Base-by-base conservation (phyloP, 352 stramenopile genomes). In the Phytophthora chlamydospora region DNA sequence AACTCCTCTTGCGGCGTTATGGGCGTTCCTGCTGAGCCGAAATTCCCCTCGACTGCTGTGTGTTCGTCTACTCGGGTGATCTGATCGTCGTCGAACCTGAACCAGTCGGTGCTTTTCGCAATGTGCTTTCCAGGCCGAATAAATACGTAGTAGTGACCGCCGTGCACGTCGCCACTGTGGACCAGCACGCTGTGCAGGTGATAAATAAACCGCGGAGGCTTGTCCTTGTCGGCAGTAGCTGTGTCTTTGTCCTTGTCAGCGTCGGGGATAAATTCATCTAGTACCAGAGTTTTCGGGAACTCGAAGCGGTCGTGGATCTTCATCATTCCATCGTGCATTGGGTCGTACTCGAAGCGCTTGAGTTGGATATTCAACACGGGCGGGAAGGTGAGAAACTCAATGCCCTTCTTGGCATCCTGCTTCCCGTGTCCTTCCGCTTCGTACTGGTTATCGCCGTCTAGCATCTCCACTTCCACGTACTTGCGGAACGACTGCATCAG, bases 371-470 rank as follows among this genome's bases (percentile, higher is more conserved):
- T 98, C 1, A 98, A 67, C 24, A 98, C 85, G 0, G 90, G 90
- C 5, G 92, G 93, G 35, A 97, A 93, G 4, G 80, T 69, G 2
- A 91, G 38, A 65, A 98, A 98, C 27, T 75, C 72, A 8, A 95
- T 73, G 0, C 88, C 88, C 63, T 97, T 97, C 52, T 92, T 89
- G 6, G 93, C 93, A 55, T 96, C 88, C 62, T 97, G 91, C 55
- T 97, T 97, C 6, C 91, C 89, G 41, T 89, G 78, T 11, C 78
- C 89, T 55, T 96, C 90, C 0, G 89, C 85, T 34, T 96, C 90
- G 74, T 98, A 98, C 74, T 98, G 91, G 66, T 98, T 98, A 38
- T 98, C 94, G 16, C 91, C 92, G 19, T 98, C 77, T 17, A 98
- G 75, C 75, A 97, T 85, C 58, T 98, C 94, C 14, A 94, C 87